Base-by-base conservation (phyloP, 2,329 filamentous ascomycete genomes). In the Didymosphaeria variabile region DNA sequence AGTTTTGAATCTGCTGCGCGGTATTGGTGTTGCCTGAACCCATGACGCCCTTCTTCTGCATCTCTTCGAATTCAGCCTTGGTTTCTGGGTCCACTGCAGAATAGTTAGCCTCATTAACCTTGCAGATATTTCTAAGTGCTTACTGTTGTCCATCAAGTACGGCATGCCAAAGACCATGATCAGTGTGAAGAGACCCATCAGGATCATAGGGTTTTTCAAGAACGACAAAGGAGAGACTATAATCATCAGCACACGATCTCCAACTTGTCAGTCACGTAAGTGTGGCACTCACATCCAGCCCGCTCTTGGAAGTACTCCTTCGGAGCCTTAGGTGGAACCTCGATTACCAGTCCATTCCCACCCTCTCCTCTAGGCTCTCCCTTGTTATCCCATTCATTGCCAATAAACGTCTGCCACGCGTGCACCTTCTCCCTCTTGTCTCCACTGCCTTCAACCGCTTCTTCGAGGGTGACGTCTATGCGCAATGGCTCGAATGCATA, bases 151-250 rank as follows among this genome's bases (percentile, higher is more conserved):
- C 82, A 98, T 89, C 58, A 99, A 79, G 79, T 97, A 95, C 15
- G 95, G 95, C 91, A 98, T 92, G 67, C 94, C 94, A 71, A 98
- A 86, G 65, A 97, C 93, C 67, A 97, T 83, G 5, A 82, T 89
- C 83, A 97, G 88, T 63, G 90, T 93, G 42, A 95, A 88, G 36
- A 97, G 80, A 5, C 91, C 93, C 83, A 99, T 90, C 62, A 99
- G 85, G 66, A 98, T 97, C 93, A 98, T 98, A 3, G 95, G 95
- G 76, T 92, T 97, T 83, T 95, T 95, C 71, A 97, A 84, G 58
- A 97, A 89, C 60, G 87, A 87, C 59, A 97, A 74, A n/a, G 94
- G 85, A 19, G 90, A 92, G 81, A 94, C 91, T 93, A 67, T 21
- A 46, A 21, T 17, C 60, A 64, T 77, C 59, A 78, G 68, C 58